Evolutionary conservation across 495 filamentous ascomycete species (phyloP), one percentile per base, ranked within the genome.

Genomic region (Thozetella sp.): DNA sequence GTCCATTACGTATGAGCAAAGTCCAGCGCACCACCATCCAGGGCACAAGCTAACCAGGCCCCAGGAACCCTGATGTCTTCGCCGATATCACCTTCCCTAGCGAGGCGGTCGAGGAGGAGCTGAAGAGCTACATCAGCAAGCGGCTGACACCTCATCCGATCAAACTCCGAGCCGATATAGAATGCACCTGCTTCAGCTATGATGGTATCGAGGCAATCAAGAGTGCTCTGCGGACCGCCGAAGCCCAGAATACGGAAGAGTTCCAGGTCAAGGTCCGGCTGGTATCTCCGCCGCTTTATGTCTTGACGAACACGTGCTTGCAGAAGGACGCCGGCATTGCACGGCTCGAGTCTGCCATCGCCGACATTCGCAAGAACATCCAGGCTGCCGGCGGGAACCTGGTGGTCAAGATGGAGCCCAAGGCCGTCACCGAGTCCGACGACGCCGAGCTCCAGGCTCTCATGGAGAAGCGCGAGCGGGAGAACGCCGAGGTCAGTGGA

Each of bases 181-280:
- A 97, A 77, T 95, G 97, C 52, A 97, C 93, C 54, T 99, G 95
- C 82, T 99, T 97, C 80, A 90, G 90, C 37, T 99, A 99, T 75
- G 95, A 98, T 58, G 95, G 95, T 67, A 98, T 99, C 81, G 95
- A 98, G 67, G 95, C 95, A 25, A 93, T 99, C 69, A 99, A 99
- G 84, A 78, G 83, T 9, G 92, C 93, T 43, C 82, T 97, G 53
- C 87, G 92, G 67, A 89, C 86, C 53, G 93, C 93, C 55, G 93
- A 97, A 76, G 91, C 88, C 54, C 86, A 88, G 66, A 96, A 95
- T 81, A 97, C 92, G 25, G 77, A 83, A 50, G 93, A 97, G 40
- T 93, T 85, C 63, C 92, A 95, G 76, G 93, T 99, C 73, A 99
- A 97, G 79, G 95, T 97, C 71, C 91, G 94, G 74, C 88, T 99